Evolutionary conservation across 306 rosid species (phyloP).

Genomic region (Notholithocarpus densiflorus): DNA sequence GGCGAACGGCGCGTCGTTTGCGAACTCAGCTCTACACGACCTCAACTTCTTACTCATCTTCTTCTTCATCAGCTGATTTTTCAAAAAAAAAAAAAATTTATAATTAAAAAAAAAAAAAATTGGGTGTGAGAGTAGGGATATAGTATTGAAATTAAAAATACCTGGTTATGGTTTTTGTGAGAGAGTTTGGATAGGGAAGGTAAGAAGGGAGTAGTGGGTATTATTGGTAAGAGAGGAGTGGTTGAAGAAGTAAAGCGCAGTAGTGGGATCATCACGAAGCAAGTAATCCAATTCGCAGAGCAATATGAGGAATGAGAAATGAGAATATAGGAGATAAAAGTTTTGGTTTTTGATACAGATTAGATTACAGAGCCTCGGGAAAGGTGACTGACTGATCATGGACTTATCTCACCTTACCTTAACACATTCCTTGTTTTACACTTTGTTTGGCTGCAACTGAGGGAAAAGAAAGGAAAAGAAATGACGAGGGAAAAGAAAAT

Average conservation of each 20-base stretch:
- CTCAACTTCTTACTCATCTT: constrained; percentile 21
- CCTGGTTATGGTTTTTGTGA: not conserved
- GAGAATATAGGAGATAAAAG: no score
- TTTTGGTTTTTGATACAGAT: no score
- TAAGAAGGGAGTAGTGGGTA: not conserved
- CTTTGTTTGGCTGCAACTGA: no score
- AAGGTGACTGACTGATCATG: not conserved
- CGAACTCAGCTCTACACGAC: constrained; percentile 47
- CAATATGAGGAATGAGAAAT: no score
- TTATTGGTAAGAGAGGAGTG: not conserved
- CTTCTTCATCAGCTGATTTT: not conserved
- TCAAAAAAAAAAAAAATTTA: not conserved
- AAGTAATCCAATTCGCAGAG: no score
- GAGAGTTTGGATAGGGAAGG: not conserved
- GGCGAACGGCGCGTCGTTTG: constrained; percentile 74
- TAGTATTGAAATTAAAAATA: not conserved
- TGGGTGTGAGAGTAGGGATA: not conserved
- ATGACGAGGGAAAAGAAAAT: no score
- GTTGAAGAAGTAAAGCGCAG: not conserved
- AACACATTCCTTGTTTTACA: no score
- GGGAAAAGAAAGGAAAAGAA: no score
- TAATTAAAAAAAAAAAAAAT: not conserved
- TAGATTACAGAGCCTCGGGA: no score
- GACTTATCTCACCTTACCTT: no score
- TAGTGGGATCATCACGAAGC: not conserved